A percentile compares a stretch with the other conserved stretches of the same genome.
Evolutionary conservation across 2,329 filamentous ascomycete genomes (phyloP).

Genomic region (Pseudocercospora cruenta): DNA sequence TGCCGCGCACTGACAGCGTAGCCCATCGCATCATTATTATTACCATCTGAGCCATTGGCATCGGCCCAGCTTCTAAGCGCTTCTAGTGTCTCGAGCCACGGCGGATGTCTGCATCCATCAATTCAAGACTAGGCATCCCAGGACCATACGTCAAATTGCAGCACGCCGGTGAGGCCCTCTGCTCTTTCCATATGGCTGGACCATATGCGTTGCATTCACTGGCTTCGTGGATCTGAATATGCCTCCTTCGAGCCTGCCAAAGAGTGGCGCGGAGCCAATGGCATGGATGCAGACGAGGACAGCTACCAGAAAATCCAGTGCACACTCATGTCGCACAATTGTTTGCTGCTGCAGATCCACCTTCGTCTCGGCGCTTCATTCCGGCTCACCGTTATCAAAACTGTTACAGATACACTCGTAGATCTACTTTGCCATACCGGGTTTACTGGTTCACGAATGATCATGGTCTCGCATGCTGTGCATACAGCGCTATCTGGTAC

Average conservation of each 20-base stretch:
- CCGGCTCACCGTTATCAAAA: constrained; percentile 14
- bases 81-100: constrained; percentile 14
- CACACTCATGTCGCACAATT: constrained; percentile 26
- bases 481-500: constrained; percentile 8
- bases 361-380: constrained; percentile 16
- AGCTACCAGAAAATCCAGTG: constrained; percentile 16
- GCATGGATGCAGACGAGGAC: constrained; percentile 17
- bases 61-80: constrained; percentile 19
- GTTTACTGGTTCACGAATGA: constrained; percentile 5
- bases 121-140: constrained; percentile 8
- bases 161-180: constrained; percentile 5
- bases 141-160: constrained; percentile 19
- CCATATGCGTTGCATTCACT: neutral
- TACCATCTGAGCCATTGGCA: constrained; percentile 20
- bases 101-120: constrained; percentile 11
- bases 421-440: constrained; percentile 2
- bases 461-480: constrained; percentile 8
- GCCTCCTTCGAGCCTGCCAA: neutral
- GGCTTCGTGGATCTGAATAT: neutral
- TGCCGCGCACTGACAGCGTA: constrained; percentile 16
- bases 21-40: constrained; percentile 15
- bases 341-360: constrained; percentile 30
- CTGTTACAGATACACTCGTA: neutral
- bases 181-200: neutral
- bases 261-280: constrained; percentile 20